Conservation (phyloP, 2,329 filamentous ascomycete species). For the Tolypocladium album region DNA sequence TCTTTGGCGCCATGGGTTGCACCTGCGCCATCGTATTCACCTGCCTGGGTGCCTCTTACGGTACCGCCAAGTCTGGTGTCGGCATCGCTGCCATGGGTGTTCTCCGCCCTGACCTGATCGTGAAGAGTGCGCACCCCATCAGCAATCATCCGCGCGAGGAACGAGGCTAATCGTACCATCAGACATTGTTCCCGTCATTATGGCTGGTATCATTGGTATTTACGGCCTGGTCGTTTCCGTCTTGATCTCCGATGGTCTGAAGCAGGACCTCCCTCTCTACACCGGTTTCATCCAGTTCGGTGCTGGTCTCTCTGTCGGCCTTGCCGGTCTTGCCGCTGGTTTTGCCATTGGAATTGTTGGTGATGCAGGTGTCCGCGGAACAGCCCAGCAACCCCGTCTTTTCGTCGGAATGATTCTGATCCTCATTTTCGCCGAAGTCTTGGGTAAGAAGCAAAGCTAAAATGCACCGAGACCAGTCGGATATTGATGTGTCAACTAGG, state of each 20-base stretch:
- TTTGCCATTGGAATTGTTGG: slow-evolving; percentile 84
- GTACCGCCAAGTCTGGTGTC: slow-evolving; percentile 97
- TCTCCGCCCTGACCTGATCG: slow-evolving; percentile 91
- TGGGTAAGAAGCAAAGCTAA: slow-evolving; percentile 51
- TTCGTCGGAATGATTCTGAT: slow-evolving; percentile 98
- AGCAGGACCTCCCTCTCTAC: slow-evolving; percentile 63
- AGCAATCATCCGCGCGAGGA: not conserved
- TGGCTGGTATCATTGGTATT: slow-evolving; percentile 99
- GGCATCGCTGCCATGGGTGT: slow-evolving; percentile 99
- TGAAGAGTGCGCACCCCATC: slow-evolving; percentile 71
- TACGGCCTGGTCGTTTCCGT: slow-evolving; percentile 87
- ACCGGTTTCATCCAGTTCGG: slow-evolving; percentile 80
- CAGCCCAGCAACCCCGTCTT: slow-evolving; percentile 71
- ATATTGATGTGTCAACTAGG: slow-evolving; percentile 35
- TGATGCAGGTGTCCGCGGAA: slow-evolving; percentile 81
- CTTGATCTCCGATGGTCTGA: slow-evolving; percentile 70
- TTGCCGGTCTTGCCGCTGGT: slow-evolving; percentile 73
- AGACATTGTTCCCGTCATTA: slow-evolving; percentile 99
- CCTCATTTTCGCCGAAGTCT: slow-evolving; percentile 98
- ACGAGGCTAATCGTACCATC: slow-evolving; percentile 9
- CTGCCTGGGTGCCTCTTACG: slow-evolving; percentile 93
- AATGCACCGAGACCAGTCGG: too few relatives aligned
- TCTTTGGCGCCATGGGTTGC: slow-evolving; percentile 97
- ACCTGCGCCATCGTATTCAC: slow-evolving; percentile 95
- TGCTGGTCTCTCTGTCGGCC: slow-evolving; percentile 71